A percentile compares a stretch with the other conserved stretches of the same genome.
These are phyloP conservation scores for Lactifluus subvellereus DNA, from an alignment of 768 basidiomycete genomes.

Conservation along the genomic window DNA sequence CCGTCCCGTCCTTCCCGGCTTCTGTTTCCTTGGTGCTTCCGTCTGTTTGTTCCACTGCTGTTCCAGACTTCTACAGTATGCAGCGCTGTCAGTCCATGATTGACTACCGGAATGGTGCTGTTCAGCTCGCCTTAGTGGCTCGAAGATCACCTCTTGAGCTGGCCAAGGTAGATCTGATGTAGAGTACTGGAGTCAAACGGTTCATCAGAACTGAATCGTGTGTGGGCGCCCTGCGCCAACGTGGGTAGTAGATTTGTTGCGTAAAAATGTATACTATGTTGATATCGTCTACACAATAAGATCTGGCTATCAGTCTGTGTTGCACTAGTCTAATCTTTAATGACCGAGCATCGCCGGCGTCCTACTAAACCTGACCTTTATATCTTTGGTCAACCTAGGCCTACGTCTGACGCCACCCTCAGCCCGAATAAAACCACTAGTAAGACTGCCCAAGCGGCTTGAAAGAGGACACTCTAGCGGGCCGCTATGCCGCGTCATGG, in stretches of 20 bases:
- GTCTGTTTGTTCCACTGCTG: not conserved
- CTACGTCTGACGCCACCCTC: too few species aligned
- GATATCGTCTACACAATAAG: not conserved
- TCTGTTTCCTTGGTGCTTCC: not conserved
- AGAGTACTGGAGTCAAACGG: conserved; percentile 14
- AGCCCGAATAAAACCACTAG: too few species aligned
- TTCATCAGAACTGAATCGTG: conserved; percentile 9
- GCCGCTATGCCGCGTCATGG: conserved; percentile 11
- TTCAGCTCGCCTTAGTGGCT: not conserved
- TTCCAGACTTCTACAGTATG: not conserved
- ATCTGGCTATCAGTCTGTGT: not conserved
- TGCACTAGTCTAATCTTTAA: not conserved
- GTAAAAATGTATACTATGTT: not conserved
- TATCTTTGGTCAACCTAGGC: not conserved
- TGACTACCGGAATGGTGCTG: not conserved
- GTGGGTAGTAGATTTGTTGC: not conserved
- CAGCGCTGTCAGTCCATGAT: not conserved
- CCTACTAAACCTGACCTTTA: not conserved
- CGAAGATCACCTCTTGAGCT: not conserved
- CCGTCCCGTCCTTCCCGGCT: not conserved
- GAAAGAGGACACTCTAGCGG: conserved; percentile 1
- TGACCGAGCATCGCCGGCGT: not conserved
- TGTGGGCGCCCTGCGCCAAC: not conserved
- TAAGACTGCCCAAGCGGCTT: not conserved
- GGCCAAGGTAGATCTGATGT: conserved; percentile 19